Base-by-base conservation (phyloP, 2,329 filamentous ascomycete species). In the Colletotrichum euphorbiae region DNA sequence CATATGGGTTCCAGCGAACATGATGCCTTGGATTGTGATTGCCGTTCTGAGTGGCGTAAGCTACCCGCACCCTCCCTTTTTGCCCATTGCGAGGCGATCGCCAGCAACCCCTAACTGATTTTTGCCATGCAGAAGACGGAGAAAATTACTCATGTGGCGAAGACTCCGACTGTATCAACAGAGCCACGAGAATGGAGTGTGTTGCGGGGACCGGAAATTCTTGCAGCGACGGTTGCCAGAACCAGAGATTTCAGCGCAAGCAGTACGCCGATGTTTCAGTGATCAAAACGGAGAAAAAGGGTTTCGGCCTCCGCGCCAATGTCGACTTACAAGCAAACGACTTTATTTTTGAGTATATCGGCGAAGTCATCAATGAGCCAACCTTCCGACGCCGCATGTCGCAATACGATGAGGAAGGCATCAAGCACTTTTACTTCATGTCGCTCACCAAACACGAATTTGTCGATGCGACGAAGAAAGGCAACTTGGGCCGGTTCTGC, bases 351-450 rank as follows among this genome's bases (percentile, higher is more conserved):
- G 96, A 99, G 81, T 99, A 99, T 79, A 95, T 99, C 74, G 96
- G 96, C 74, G 96, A 99, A 80, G 96, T 98, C 73, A 98, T 99
- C 77, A 95, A 97, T 74, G 95, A 99, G 80, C 87, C 89, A 33
- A 91, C 91, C 11, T 98, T 98, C 77, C 92, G 94, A 63, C 89
- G 90, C 67, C 93, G 96, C 70, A 98, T 97, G 90, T 83, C 93
- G 43, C 92, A 97, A 75, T 99, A 99, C 80, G 94, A 98, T 76
- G 88, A 96, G 54, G 93, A 98, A 78, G 94, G 94, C 69, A 98
- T 99, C 85, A 97, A 97, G 79, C 96, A 99, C 80, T 99, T 99
- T 79, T 99, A 99, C 81, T 99, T 99, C 83, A 99, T 99, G 96
- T 98, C 96, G 31, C 89, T 99, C 70, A 97, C 90, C 76, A 97